Percentiles rank a stretch among this genome's conserved stretches.
These are phyloP conservation scores for Xylaria nigripes DNA, from an alignment of 495 filamentous ascomycete genomes.

Conservation along the genomic window DNA sequence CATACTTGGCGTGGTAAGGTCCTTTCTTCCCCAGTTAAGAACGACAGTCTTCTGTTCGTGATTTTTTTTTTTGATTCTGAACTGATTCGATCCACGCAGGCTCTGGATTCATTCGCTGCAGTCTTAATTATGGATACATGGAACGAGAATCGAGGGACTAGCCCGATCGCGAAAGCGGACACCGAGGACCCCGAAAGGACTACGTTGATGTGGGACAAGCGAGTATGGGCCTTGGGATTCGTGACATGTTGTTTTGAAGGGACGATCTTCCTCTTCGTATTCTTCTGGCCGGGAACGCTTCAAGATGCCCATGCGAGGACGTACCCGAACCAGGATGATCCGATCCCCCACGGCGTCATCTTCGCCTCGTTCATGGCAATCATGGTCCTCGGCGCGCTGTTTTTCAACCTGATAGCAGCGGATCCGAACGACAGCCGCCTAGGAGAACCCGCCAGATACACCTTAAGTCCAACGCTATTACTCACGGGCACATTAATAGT, in stretches of 20 bases:
- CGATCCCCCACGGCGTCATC: slow-evolving; percentile 38
- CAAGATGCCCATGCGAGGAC: slow-evolving; percentile 24
- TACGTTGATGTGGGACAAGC: slow-evolving; percentile 19
- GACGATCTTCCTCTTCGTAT: slow-evolving; percentile 43
- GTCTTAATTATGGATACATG: slow-evolving; percentile 18
- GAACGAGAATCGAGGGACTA: not conserved
- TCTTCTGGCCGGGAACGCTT: slow-evolving; percentile 40
- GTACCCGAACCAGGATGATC: not conserved
- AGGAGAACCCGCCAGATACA: not conserved
- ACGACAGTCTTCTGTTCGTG: too few species aligned
- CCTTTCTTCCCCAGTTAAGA: not conserved
- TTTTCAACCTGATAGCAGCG: slow-evolving; percentile 21
- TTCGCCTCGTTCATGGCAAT: slow-evolving; percentile 42
- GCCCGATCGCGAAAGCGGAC: not conserved
- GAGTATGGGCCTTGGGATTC: slow-evolving; percentile 31
- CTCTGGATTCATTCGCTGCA: slow-evolving; percentile 21
- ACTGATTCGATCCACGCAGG: slow-evolving; percentile 2
- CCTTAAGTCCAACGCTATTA: slow-evolving; percentile 18
- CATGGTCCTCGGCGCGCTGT: slow-evolving; percentile 39
- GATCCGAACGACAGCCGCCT: not conserved
- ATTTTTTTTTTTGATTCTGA: not conserved
- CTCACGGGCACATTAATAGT: slow-evolving; percentile 21
- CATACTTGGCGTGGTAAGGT: slow-evolving; percentile 27
- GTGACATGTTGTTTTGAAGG: slow-evolving; percentile 41
- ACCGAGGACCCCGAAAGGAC: not conserved